Percentiles rank a stretch among this genome's conserved stretches.
Conservation (phyloP, 768 basidiomycete genomes). For the Inosperma sp. region DNA sequence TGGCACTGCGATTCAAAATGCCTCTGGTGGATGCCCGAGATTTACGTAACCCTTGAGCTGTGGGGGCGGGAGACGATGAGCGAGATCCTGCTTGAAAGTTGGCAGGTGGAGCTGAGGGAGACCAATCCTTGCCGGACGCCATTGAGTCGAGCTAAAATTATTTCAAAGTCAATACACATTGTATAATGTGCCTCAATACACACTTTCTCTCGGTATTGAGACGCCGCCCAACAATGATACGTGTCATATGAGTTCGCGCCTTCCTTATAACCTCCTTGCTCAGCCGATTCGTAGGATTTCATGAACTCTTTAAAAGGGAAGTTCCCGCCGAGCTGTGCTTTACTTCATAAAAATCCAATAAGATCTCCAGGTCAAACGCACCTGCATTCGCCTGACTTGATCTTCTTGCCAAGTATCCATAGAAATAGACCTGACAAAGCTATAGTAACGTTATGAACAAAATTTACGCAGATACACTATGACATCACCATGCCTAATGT, state of each 20-base stretch:
- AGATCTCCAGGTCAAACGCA: constrained; percentile 27
- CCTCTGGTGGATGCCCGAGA: constrained; percentile 68
- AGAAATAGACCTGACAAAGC: constrained; percentile 88
- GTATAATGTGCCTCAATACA: constrained; percentile 12
- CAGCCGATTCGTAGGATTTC: constrained; percentile 58
- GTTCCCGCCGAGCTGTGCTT: constrained; percentile 78
- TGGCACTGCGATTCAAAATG: constrained; percentile 47
- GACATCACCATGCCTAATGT: constrained; percentile 68
- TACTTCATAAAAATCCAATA: constrained; percentile 10
- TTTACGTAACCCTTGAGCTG: constrained; percentile 82
- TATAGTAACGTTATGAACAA: constrained; percentile 31
- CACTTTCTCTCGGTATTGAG: constrained; percentile 94
- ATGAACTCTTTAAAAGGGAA: constrained; percentile 76
- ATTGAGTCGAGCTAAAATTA: constrained; percentile 65
- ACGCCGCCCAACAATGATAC: constrained; percentile 91
- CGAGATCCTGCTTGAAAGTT: constrained; percentile 34
- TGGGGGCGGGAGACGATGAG: constrained; percentile 53
- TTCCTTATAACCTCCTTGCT: constrained; percentile 66
- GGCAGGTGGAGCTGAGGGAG: constrained; percentile 66
- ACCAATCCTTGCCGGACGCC: constrained; percentile 73
- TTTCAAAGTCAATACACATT: constrained; percentile 12
- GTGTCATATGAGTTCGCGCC: constrained; percentile 63
- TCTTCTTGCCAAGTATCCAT: constrained; percentile 97
- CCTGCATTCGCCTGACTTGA: constrained; percentile 88
- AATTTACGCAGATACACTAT: constrained; percentile 13